Evolutionary conservation across 306 rosid species (phyloP).

Genomic region (Sicyos edulis): DNA sequence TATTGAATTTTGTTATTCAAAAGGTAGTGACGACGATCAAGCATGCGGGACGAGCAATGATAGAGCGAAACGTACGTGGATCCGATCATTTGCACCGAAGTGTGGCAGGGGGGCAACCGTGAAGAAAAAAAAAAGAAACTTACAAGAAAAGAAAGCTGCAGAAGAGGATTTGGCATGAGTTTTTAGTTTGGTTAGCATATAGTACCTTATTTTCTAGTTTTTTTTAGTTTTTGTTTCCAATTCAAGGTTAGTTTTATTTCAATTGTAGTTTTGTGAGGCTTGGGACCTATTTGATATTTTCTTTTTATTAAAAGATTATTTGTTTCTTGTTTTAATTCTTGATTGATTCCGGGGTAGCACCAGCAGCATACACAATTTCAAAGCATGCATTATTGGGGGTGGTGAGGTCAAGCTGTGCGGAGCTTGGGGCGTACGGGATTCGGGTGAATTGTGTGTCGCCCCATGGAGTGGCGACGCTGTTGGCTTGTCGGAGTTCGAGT

Average conservation of each 20-base stretch:
- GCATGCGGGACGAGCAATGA: conserved; percentile 68
- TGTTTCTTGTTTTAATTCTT: no score
- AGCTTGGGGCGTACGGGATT: conserved; percentile 73
- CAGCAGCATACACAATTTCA: conserved; percentile 54
- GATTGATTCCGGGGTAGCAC: conserved; percentile 54
- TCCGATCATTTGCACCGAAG: conserved; percentile 85
- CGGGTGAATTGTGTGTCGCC: conserved; percentile 80
- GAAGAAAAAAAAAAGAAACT: no score
- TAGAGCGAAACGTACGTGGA: conserved; percentile 39
- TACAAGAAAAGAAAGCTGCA: no score
- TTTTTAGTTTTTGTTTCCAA: no score
- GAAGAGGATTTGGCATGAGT: no score
- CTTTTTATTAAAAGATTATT: no score
- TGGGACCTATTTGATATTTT: no score
- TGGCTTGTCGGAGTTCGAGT: conserved; percentile 37
- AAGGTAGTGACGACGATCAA: conserved; percentile 46
- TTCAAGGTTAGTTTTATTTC: no score
- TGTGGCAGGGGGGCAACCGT: conserved; percentile 51
- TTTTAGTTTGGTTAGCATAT: no score
- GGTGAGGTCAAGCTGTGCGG: conserved; percentile 53
- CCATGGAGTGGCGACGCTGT: conserved; percentile 66
- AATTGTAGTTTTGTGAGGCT: no score
- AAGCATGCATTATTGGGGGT: conserved; percentile 76
- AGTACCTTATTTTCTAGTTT: no score
- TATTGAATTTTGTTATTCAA: no score